Percentiles rank a stretch among this genome's conserved stretches.
Evolutionary conservation across 164 flowering plant genomes (phyloP).

Genomic region (Malania oleifera): DNA sequence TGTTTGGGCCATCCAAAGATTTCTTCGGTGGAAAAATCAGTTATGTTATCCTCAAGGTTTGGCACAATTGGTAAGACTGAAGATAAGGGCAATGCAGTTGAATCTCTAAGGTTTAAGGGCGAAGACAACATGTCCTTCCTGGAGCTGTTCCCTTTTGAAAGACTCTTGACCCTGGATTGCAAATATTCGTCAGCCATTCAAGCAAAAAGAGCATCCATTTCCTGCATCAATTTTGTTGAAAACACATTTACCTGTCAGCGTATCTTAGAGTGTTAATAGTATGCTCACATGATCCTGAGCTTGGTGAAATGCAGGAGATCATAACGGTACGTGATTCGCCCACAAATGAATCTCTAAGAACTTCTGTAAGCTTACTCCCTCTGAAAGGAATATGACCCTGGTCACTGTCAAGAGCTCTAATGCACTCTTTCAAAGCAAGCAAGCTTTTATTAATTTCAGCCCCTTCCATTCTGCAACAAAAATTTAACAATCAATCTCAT

Average conservation of each 20-base stretch:
- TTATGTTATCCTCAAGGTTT: slow-evolving; percentile 28
- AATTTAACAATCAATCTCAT: neutral
- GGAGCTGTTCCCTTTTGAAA: slow-evolving; percentile 68
- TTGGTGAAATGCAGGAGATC: slow-evolving; percentile 95
- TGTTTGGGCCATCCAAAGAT: slow-evolving; percentile 54
- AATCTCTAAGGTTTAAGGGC: slow-evolving; percentile 41
- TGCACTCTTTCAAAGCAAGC: slow-evolving; percentile 90
- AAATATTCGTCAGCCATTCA: slow-evolving; percentile 1
- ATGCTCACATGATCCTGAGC: slow-evolving; percentile 90
- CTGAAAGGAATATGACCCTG: slow-evolving; percentile 93
- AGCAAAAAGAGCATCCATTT: neutral
- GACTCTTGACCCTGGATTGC: slow-evolving; percentile 72
- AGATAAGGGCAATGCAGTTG: slow-evolving; percentile 42
- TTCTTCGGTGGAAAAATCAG: slow-evolving; percentile 31
- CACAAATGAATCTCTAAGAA: slow-evolving; percentile 87
- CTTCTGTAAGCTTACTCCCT: slow-evolving; percentile 95
- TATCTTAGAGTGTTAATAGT: slow-evolving; percentile 91
- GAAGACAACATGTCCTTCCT: slow-evolving; percentile 48
- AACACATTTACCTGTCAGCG: slow-evolving; percentile 71
- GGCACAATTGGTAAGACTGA: slow-evolving; percentile 29
- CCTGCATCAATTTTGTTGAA: neutral
- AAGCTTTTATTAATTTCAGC: slow-evolving; percentile 94
- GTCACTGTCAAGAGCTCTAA: slow-evolving; percentile 92
- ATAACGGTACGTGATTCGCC: slow-evolving; percentile 92
- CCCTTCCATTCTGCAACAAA: slow-evolving; percentile 79